Evolutionary conservation across 2,329 filamentous ascomycete species (phyloP).

Genomic region (Ilyonectria robusta): DNA sequence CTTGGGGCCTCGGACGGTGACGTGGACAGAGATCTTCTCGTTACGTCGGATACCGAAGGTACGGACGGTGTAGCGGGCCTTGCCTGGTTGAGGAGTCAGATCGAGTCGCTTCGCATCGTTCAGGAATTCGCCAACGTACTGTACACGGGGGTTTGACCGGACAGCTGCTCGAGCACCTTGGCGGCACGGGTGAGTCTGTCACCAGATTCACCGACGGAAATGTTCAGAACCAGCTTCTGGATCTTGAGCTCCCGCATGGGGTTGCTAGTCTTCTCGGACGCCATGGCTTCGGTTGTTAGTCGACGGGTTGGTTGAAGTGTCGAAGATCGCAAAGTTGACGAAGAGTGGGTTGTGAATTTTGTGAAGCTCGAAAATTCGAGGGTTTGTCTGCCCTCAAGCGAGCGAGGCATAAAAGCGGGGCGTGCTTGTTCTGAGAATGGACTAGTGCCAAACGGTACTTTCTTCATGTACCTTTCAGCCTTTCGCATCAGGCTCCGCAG

Average conservation of each 20-base stretch:
- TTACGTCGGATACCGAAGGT: constrained; percentile 99
- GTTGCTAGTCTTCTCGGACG: constrained; percentile 91
- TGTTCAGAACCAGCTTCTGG: constrained; percentile 99
- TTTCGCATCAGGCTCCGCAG: constrained; percentile 62
- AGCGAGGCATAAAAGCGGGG: constrained; percentile 45
- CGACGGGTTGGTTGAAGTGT: constrained; percentile 55
- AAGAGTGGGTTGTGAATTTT: constrained; percentile 51
- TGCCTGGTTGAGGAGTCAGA: constrained; percentile 72
- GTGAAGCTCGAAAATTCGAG: constrained; percentile 57
- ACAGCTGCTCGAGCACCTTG: constrained; percentile 99
- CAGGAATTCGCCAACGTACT: constrained; percentile 70
- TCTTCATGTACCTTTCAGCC: constrained; percentile 54
- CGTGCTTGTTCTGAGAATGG: constrained; percentile 2
- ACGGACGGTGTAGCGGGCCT: constrained; percentile 99
- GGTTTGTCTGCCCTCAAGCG: constrained; percentile 59
- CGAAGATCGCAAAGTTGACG: constrained; percentile 48
- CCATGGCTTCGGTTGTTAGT: constrained; percentile 58
- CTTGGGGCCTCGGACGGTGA: constrained; percentile 97
- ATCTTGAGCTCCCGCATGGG: constrained; percentile 99
- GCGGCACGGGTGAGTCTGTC: constrained; percentile 99
- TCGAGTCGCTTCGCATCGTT: constrained; percentile 31
- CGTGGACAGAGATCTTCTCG: constrained; percentile 99
- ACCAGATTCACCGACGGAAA: constrained; percentile 99
- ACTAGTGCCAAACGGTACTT: constrained; percentile 51
- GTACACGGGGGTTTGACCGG: constrained; percentile 99